Evolutionary conservation across 768 basidiomycete species (phyloP).

Genomic region (Agrocybe praecox): DNA sequence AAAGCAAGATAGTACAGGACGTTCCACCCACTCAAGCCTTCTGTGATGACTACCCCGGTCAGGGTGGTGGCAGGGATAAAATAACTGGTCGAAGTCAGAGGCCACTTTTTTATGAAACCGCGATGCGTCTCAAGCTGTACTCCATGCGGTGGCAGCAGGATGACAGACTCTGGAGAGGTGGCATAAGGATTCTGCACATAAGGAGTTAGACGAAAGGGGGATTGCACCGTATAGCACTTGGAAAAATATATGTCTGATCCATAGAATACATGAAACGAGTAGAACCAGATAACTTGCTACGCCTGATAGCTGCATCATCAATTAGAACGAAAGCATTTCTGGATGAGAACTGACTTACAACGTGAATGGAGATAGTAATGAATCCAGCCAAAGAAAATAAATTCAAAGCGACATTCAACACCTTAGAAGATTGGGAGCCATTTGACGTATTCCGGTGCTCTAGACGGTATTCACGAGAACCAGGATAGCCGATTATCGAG

Average conservation of each 20-base stretch:
- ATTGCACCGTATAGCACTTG: constrained; percentile 19
- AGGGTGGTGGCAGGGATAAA: constrained; percentile 63
- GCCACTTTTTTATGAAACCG: constrained; percentile 46
- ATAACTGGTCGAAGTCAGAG: constrained; percentile 39
- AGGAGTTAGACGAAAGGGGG: background rate
- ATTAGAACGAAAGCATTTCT: background rate
- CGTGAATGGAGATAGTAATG: constrained; percentile 34
- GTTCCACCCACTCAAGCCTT: constrained; percentile 73
- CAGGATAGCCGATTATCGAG: constrained; percentile 43
- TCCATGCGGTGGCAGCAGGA: constrained; percentile 67
- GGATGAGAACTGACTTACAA: constrained; percentile 14
- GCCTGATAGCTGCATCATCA: background rate
- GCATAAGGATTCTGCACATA: background rate
- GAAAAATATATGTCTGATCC: constrained; percentile 3
- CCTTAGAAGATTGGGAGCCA: constrained; percentile 19
- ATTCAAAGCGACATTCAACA: background rate
- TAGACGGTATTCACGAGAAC: constrained; percentile 62
- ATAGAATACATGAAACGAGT: background rate
- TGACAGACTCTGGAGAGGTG: constrained; percentile 60
- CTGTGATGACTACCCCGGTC: constrained; percentile 71
- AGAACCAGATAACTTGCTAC: background rate
- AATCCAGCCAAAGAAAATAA: constrained; percentile 25
- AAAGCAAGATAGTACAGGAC: constrained; percentile 68
- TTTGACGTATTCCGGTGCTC: constrained; percentile 50
- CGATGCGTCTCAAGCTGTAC: constrained; percentile 75